Percentiles rank a stretch among this genome's conserved stretches.
Conservation (phyloP, 345 rosid species). For the Boechera divaricarpa region DNA sequence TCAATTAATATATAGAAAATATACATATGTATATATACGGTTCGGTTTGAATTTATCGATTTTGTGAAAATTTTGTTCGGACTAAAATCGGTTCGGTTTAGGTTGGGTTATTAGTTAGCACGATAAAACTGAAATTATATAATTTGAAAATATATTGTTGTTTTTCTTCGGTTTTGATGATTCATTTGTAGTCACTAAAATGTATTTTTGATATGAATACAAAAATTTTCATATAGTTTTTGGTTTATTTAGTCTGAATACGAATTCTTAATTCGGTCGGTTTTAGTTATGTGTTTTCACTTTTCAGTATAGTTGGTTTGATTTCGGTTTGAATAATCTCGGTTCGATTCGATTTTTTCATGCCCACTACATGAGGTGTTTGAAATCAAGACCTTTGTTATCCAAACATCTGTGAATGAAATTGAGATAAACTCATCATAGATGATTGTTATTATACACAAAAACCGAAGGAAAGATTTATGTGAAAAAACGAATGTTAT, state of each 20-base stretch:
- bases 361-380: no score
- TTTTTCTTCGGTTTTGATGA: no score
- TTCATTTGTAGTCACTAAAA: no score
- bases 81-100: neutral
- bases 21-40: no score
- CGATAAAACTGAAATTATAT: no score
- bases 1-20: no score
- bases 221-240: no score
- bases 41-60: neutral
- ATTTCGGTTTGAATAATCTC: neutral
- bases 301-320: neutral
- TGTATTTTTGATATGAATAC: no score
- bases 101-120: no score
- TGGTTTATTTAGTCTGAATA: neutral
- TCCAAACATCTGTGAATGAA: neutral
- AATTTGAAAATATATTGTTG: no score
- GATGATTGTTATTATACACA: conserved; percentile 11
- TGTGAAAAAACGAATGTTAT: neutral
- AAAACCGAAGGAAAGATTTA: neutral
- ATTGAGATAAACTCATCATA: conserved; percentile 1
- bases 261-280: neutral
- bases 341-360: neutral
- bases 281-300: neutral
- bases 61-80: neutral
- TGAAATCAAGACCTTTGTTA: neutral